phyloP scores from a whole-genome alignment of 345 rosid species.

The Odontarrhena argentea region DNA sequence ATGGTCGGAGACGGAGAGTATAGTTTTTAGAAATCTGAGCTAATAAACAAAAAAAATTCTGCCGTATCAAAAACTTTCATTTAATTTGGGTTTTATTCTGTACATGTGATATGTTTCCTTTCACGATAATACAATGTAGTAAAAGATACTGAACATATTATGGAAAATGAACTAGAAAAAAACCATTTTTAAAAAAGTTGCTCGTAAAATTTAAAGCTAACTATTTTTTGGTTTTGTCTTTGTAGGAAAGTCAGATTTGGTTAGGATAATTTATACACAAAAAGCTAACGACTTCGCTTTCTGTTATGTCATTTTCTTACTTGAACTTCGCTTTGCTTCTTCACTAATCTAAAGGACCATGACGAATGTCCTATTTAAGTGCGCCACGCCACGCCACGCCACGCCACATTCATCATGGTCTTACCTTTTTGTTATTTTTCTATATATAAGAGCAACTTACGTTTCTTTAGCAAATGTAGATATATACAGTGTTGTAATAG shows the following conservation, averaged over 20 bases:
- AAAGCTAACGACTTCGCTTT: slow-evolving; percentile 19
- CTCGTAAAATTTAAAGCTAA: background rate
- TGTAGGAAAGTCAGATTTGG: slow-evolving; percentile 12
- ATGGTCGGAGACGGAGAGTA: slow-evolving; percentile 21
- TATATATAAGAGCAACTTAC: too few relatives aligned
- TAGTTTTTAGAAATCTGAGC: background rate
- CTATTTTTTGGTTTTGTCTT: slow-evolving; percentile 2
- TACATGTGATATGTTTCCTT: slow-evolving; percentile 41
- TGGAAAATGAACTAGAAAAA: background rate
- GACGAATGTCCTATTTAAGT: slow-evolving; percentile 1
- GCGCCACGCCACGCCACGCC: slow-evolving; percentile 33
- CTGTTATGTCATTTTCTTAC: slow-evolving; percentile 12
- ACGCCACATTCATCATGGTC: too few relatives aligned
- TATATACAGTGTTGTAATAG: too few relatives aligned
- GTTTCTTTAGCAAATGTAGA: too few relatives aligned
- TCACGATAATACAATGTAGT: background rate
- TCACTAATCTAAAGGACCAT: slow-evolving; percentile 17
- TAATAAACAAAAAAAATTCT: slow-evolving; percentile 15
- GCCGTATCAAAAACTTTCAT: slow-evolving; percentile 21
- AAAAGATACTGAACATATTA: too few relatives aligned
- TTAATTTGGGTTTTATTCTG: slow-evolving; percentile 1
- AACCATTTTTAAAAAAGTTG: too few relatives aligned
- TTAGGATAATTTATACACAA: background rate
- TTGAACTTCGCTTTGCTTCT: slow-evolving; percentile 14
- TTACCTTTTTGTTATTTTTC: too few relatives aligned